Evolutionary conservation across 2,329 filamentous ascomycete genomes (phyloP), one percentile per base, ranked within the genome.

Genomic region (Colletotrichum endophyticum): DNA sequence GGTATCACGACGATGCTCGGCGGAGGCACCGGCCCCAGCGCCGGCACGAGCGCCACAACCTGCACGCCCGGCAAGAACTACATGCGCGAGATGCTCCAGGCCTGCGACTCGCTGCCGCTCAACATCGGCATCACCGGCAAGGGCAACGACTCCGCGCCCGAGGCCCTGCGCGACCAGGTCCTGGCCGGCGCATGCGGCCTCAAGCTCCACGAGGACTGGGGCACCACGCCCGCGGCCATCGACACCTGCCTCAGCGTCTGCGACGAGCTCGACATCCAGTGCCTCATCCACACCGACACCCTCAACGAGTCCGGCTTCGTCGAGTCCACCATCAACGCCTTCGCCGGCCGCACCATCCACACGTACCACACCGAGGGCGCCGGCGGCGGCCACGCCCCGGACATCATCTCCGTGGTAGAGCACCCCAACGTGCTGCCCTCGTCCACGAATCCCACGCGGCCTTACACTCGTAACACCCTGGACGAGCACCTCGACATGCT

Each of bases 401-500:
- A 99, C 84, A 98, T 99, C 85, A 98, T 99, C 85, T 94, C 92
- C 32, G 96, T 98, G 1, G 96, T 98, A 13, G 95, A 98, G 84
- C 94, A 96, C 81, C 86, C 91, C 64, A 97, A 99, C 82, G 96
- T 99, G 3, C 91, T 99, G 1, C 96, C 96, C 0, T 95, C 94
- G 7, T 96, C 94, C 63, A 99, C 96, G 0, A 99, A 98, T 84
- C 96, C 96, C 0, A 99, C 96, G 2, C 90, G 96, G 3, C 96
- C 96, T 1, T 98, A 93, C 85, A 99, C 96, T 3, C 89, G 90
- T 79, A 98, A 99, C 87, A 99, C 96, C 0, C 91, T 99, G 0
- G 96, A 98, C 82, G 96, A 99, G 85, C 96, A 99, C 86, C 91
- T 98, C 16, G 96, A 99, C 87, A 99, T 99, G 96, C 88, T 98